Base-by-base conservation (phyloP, 495 filamentous ascomycete genomes). In the Lepraria neglecta region DNA sequence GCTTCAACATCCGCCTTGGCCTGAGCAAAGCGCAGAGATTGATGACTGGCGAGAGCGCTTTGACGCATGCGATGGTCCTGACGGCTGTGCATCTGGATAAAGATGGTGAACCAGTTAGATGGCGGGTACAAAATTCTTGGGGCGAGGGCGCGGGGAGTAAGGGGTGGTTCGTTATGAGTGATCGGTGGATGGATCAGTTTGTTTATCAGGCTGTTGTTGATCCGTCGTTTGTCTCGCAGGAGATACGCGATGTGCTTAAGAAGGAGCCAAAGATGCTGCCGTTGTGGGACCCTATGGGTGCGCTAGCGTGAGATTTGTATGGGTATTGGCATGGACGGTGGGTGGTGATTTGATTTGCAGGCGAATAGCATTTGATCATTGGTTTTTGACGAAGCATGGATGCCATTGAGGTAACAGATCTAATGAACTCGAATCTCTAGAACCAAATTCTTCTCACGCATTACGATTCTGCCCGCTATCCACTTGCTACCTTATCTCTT, bases 11-110 rank as follows among this genome's bases (percentile, higher is more conserved):
- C 62, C 73, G 71, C 11, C 75, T 94, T 28, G 82, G 82, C 1
- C 77, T 92, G 78, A 80, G 76, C 67, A 96, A 95, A 75, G 84
- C 85, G 3, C 79, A 88, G 54, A 71, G 89, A 0, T 74, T 95
- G 15, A 72, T 79, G 62, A 86, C 84, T 0, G 84, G 87, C 6
- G 90, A 94, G 74, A 83, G 80, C 24, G 74, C 77, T 6, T 92
- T 95, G 90, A 95, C 89, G 9, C 90, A 94, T 68, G 90, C 90
- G 0, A 96, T 96, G 90, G 88, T 94, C 3, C 73, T 96, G 50
- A 95, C 88, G 4, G 91, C 80, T 0, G 90, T 95, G 51, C 89
- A 95, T 70, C 63, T 95, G 10, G 80, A 85, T 57, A 73, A 71
- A n/a, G 77, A 83, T 42, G 84, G 81, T 0, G 77, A 81, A 67